Percentiles rank a stretch among this genome's conserved stretches.
These are phyloP conservation scores for Ramularia endophylla DNA, from an alignment of 2,329 filamentous ascomycete species.

Conservation along the genomic window DNA sequence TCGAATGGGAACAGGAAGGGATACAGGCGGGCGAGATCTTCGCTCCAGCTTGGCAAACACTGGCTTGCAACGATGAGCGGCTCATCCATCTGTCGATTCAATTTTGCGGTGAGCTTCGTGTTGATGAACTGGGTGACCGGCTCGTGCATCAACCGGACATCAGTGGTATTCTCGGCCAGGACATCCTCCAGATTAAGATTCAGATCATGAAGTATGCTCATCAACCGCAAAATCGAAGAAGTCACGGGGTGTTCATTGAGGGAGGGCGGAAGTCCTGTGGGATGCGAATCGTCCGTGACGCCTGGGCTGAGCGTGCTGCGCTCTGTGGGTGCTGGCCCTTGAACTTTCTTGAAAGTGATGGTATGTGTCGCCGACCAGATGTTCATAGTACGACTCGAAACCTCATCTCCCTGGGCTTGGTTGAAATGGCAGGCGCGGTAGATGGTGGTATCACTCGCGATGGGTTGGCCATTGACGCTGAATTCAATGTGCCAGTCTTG, in stretches of 20 bases:
- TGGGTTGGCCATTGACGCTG: slow-evolving; percentile 73
- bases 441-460: slow-evolving; percentile 89
- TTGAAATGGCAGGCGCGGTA: slow-evolving; percentile 86
- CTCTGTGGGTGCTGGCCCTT: slow-evolving; percentile 74
- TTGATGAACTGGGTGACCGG: slow-evolving; percentile 94
- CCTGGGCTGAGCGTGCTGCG: slow-evolving; percentile 52
- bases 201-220: slow-evolving; percentile 85
- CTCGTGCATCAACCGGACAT: slow-evolving; percentile 67
- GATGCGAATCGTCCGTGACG: slow-evolving; percentile 45
- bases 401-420: slow-evolving; percentile 57
- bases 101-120: slow-evolving; percentile 93
- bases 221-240: slow-evolving; percentile 76
- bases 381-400: slow-evolving; percentile 58
- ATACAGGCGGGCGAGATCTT: slow-evolving; percentile 87
- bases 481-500: slow-evolving; percentile 99
- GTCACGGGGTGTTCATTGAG: slow-evolving; percentile 78
- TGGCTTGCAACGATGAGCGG: slow-evolving; percentile 95
- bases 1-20: slow-evolving; percentile 98
- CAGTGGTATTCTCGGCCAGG: slow-evolving; percentile 67
- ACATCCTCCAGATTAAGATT: slow-evolving; percentile 94
- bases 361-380: slow-evolving; percentile 89
- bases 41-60: slow-evolving; percentile 91
- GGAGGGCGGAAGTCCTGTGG: slow-evolving; percentile 65
- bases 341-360: slow-evolving; percentile 83
- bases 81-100: slow-evolving; percentile 95